Evolutionary conservation across 352 stramenopile species (phyloP).

Genomic region (Globisporangium takayamanum): DNA sequence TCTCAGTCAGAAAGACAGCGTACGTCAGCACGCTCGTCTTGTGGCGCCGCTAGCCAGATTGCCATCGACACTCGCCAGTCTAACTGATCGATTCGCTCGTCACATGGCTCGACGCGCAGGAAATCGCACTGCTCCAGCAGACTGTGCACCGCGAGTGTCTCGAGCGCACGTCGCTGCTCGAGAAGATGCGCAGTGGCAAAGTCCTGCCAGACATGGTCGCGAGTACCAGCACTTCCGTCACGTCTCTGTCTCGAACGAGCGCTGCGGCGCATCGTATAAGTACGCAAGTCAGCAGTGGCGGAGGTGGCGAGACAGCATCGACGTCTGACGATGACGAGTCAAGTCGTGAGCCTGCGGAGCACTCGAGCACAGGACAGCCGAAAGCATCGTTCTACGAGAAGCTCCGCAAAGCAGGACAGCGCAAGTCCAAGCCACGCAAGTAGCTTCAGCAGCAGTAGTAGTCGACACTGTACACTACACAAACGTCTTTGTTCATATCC

Average conservation of each 20-base stretch:
- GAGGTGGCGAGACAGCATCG: background rate
- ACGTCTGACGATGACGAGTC: conserved; percentile 22
- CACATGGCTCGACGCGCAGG: conserved; percentile 19
- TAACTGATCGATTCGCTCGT: background rate
- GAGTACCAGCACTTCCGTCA: background rate
- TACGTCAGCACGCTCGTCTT: conserved; percentile 9
- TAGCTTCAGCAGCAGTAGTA: conserved; percentile 8
- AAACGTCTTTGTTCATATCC: too few relatives aligned
- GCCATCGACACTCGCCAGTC: background rate
- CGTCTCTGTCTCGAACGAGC: too few relatives aligned
- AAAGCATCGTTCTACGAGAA: conserved; percentile 76
- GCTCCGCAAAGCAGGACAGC: conserved; percentile 45
- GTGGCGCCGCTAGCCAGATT: background rate
- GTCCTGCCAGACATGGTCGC: conserved; percentile 44
- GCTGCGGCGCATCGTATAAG: too few relatives aligned
- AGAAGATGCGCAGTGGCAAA: conserved; percentile 65
- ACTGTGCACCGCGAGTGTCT: conserved; percentile 81
- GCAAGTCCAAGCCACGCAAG: conserved; percentile 42
- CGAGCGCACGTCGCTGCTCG: conserved; percentile 68
- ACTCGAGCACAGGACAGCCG: conserved; percentile 16
- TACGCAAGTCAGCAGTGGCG: background rate
- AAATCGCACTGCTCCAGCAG: conserved; percentile 69
- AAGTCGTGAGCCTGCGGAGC: conserved; percentile 8
- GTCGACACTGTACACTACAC: background rate
- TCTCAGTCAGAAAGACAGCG: conserved; percentile 48